A percentile compares a stretch with the other conserved stretches of the same genome.
phyloP scores from a whole-genome alignment of 1,284 basidiomycete species.

The Schizophyllum commune region DNA sequence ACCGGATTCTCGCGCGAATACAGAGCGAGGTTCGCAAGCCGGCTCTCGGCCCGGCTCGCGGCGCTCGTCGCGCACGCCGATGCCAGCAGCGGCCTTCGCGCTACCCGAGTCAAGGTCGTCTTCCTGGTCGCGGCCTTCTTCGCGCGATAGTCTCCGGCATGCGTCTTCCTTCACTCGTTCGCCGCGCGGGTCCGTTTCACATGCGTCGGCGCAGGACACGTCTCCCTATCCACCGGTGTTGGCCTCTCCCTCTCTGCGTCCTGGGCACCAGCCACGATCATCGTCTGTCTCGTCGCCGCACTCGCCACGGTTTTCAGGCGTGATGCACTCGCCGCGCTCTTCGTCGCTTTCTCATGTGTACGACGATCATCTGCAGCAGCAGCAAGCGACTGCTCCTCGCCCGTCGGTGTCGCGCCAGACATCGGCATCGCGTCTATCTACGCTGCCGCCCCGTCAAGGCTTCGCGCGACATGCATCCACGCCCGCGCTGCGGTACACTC shows the following conservation, averaged over 20 bases:
- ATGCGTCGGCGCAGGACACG: not conserved
- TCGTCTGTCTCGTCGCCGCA: not conserved
- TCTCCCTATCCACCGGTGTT: not conserved
- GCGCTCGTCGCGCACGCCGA: not conserved
- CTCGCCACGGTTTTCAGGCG: not conserved
- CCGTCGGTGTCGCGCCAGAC: not conserved
- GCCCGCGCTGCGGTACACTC: not conserved
- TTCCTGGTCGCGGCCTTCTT: not conserved
- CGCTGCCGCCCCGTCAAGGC: not conserved
- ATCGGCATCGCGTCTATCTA: not conserved
- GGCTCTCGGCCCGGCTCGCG: not conserved
- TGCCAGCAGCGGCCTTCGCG: not conserved
- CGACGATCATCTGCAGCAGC: not conserved
- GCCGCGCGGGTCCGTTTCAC: not conserved
- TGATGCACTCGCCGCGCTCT: not conserved
- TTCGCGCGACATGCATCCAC: not conserved
- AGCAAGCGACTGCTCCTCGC: not conserved
- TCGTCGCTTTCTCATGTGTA: not conserved
- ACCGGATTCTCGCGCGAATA: not conserved
- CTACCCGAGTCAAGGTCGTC: not conserved
- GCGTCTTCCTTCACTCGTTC: not conserved
- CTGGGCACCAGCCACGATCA: not conserved
- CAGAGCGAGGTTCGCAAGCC: not conserved
- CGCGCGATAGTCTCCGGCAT: not conserved
- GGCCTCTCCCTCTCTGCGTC: not conserved